Conservation (phyloP, 2,329 filamentous ascomycete genomes). For the Zalaria sp. region DNA sequence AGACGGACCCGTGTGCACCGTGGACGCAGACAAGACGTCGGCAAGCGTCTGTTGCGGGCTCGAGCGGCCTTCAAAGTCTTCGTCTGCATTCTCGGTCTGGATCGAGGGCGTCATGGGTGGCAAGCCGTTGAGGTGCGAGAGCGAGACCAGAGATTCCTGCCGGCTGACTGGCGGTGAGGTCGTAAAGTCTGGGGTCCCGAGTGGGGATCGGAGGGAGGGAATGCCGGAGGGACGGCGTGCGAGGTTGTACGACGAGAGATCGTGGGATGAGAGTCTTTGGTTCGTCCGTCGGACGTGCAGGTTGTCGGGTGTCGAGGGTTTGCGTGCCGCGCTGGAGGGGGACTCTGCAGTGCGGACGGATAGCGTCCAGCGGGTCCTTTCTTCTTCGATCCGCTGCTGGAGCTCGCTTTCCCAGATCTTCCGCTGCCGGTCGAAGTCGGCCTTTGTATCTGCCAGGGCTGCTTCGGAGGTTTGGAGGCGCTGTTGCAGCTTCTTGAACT, state of each 20-base stretch:
- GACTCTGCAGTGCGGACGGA: constrained; percentile 18
- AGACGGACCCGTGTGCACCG: constrained; percentile 76
- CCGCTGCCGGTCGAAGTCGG: constrained; percentile 45
- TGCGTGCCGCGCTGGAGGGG: constrained; percentile 21
- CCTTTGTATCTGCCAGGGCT: constrained; percentile 44
- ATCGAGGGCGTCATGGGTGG: constrained; percentile 31
- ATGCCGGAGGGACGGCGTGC: constrained; percentile 3
- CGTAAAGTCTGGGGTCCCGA: constrained; percentile 8
- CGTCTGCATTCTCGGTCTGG: constrained; percentile 34
- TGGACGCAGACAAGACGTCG: constrained; percentile 40
- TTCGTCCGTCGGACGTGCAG: constrained; percentile 17
- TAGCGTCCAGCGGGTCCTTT: constrained; percentile 30
- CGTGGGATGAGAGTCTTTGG: constrained; percentile 14
- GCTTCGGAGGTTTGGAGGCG: constrained; percentile 51
- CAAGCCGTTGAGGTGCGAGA: constrained; percentile 18
- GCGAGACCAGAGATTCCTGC: constrained; percentile 31
- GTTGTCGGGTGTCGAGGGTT: constrained; percentile 22
- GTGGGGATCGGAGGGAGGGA: constrained; percentile 12
- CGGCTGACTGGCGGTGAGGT: constrained; percentile 19
- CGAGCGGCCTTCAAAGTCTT: constrained; percentile 40
- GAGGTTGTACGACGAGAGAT: constrained; percentile 8
- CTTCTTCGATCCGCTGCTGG: constrained; percentile 48
- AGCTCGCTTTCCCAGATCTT: constrained; percentile 43
- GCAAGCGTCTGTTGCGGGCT: constrained; percentile 59
- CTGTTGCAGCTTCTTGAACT: constrained; percentile 48